A percentile compares a stretch with the other conserved stretches of the same genome.
These are phyloP conservation scores for Aspergillus sp. DNA, from an alignment of 2,329 filamentous ascomycete species.

Conservation along the genomic window DNA sequence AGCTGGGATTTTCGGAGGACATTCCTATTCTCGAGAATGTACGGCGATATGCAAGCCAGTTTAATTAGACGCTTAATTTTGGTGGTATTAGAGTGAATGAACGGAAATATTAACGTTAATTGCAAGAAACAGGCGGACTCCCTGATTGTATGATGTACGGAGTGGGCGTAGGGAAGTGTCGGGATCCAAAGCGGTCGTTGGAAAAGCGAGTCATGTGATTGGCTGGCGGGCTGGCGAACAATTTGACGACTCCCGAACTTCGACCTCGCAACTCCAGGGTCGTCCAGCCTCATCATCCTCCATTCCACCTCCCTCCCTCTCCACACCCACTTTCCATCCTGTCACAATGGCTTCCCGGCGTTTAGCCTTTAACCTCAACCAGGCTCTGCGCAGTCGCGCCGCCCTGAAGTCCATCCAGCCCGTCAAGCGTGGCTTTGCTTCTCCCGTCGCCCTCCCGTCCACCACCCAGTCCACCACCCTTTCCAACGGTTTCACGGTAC, in stretches of 20 bases:
- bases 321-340: conserved; percentile 36
- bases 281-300: conserved; percentile 31
- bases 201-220: conserved; percentile 48
- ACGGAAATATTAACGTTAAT: neutral
- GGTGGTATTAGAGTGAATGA: neutral
- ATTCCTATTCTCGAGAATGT: conserved; percentile 43
- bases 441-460: conserved; percentile 69
- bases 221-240: conserved; percentile 42
- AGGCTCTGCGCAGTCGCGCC: conserved; percentile 83
- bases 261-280: conserved; percentile 36
- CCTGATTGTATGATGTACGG: neutral
- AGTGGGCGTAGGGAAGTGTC: conserved; percentile 30
- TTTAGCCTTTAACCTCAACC: conserved; percentile 91
- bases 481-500: conserved; percentile 94
- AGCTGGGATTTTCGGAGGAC: conserved; percentile 48
- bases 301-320: conserved; percentile 52
- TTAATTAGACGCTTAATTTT: conserved; percentile 23
- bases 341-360: conserved; percentile 87
- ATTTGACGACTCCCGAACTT: conserved; percentile 48
- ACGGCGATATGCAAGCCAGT: conserved; percentile 36
- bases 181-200: conserved; percentile 36
- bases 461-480: conserved; percentile 96
- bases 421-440: conserved; percentile 84
- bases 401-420: conserved; percentile 76
- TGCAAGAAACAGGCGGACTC: too few species aligned